Evolutionary conservation across 257 asterid genomes (phyloP).

Genomic region (Datura wrightii): DNA sequence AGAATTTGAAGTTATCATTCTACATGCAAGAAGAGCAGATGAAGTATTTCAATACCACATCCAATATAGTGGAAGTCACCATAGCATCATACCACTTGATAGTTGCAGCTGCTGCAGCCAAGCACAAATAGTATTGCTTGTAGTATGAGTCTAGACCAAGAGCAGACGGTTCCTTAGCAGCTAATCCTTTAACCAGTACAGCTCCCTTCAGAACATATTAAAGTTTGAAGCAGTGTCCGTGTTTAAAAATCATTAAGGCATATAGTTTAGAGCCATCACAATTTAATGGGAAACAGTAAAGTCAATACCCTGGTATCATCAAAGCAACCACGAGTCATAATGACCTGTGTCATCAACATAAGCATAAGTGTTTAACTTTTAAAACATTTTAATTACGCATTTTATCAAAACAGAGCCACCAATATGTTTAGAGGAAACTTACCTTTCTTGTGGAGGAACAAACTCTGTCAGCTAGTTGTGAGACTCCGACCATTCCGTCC

Average conservation of each 20-base stretch:
- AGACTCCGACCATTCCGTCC: slow-evolving; percentile 96
- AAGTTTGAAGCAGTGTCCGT: slow-evolving; percentile 40
- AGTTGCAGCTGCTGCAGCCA: slow-evolving; percentile 98
- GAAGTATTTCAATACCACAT: not conserved
- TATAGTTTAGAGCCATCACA: slow-evolving; percentile 6
- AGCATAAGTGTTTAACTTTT: slow-evolving; percentile 35
- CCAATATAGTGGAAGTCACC: slow-evolving; percentile 26
- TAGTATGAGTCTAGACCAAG: slow-evolving; percentile 87
- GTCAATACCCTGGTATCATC: slow-evolving; percentile 86
- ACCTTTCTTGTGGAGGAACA: slow-evolving; percentile 79
- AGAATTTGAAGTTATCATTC: not conserved
- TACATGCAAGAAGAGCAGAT: not conserved
- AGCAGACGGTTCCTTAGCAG: slow-evolving; percentile 95
- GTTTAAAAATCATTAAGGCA: slow-evolving; percentile 33
- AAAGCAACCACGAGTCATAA: slow-evolving; percentile 86
- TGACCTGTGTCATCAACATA: slow-evolving; percentile 57
- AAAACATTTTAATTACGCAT: slow-evolving; percentile 17
- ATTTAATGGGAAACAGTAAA: not conserved
- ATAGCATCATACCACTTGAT: slow-evolving; percentile 76
- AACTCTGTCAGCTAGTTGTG: slow-evolving; percentile 79
- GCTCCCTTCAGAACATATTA: slow-evolving; percentile 67
- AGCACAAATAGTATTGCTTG: slow-evolving; percentile 96
- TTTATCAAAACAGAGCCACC: not conserved
- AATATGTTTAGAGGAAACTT: slow-evolving; percentile 28
- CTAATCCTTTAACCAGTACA: slow-evolving; percentile 74